Evolutionary conservation across 1,284 basidiomycete genomes (phyloP), one percentile per base, ranked within the genome.

Genomic region (Trametes pubescens): DNA sequence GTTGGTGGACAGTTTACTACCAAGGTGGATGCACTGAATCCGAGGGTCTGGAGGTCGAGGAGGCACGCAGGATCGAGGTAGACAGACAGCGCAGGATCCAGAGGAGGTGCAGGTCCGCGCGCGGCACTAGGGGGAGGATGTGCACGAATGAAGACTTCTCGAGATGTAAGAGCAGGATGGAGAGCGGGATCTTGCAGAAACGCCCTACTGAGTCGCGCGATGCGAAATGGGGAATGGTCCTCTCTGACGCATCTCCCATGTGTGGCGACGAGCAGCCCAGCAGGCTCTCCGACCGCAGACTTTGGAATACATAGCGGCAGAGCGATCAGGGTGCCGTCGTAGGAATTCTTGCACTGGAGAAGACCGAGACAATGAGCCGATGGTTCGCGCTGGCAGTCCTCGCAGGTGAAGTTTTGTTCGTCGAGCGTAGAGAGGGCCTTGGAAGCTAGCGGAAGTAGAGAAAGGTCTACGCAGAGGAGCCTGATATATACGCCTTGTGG

Each of bases 401-500:
- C 22, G 16, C 48, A 51, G 29, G 18, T 10, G 2, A 4, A 10
- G 8, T 21, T 9, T 10, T 8, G 7, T 6, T 48, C 22, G 29
- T 32, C 26, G 3, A 34, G 14, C 10, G 26, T 34, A 13, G 32
- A 18, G 13, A 51, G 48, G 22, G 48, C 48, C 8, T 7, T 1
- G 8, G 18, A 18, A 6, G 10, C n/a, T 32, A 32, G 48, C 6
- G 51, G 51, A 9, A 52, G 32, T 7, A 6, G 32, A 5, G 54
- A n/a, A 8, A 46, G 34, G 40, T 44, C 54, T 11, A 56, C 7
- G 16, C 54, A 56, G 11, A 46, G 43, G 26, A 44, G 18, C 16
- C 40, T 40, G 10, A 56, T 4, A 10, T 29, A 24, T 24, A 55
- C 29, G 21, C 53, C 53, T 44, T 55, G 38, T 13, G 53, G 53